Conservation (phyloP, 148 eudicot species). For the Amaranthus hypochondriacus region DNA sequence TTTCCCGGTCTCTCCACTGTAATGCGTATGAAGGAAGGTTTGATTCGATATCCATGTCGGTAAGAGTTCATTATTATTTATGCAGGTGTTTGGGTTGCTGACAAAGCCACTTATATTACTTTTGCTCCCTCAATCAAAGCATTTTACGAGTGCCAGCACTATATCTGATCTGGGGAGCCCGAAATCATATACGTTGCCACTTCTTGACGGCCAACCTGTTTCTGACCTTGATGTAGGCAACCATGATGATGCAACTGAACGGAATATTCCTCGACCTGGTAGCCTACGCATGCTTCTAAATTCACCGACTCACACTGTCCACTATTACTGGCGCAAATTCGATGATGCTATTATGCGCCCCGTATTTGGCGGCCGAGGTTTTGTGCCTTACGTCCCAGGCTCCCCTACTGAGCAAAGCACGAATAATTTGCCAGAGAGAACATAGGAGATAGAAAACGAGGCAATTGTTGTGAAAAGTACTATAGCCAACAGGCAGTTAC, state of each 20-base stretch:
- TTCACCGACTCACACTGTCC: conserved; percentile 61
- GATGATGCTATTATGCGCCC: conserved; percentile 69
- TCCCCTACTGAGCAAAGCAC: conserved; percentile 43
- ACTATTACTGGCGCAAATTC: conserved; percentile 63
- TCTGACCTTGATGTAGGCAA: conserved; percentile 28
- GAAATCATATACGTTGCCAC: conserved; percentile 44
- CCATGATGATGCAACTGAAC: conserved; percentile 11
- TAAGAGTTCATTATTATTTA: background rate
- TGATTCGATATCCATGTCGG: background rate
- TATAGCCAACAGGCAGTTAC: background rate
- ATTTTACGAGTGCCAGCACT: conserved; percentile 30
- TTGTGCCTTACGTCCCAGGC: conserved; percentile 56
- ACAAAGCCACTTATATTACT: conserved; percentile 70
- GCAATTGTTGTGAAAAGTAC: too few species aligned
- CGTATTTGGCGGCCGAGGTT: conserved; percentile 73
- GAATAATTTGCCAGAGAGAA: conserved; percentile 18
- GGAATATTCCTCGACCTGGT: conserved; percentile 29
- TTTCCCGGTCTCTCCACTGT: too few species aligned
- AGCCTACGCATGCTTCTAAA: conserved; percentile 54
- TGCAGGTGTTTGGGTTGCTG: conserved; percentile 80
- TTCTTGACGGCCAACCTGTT: conserved; percentile 41
- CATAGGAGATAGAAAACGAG: conserved; percentile 9
- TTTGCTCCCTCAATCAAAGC: conserved; percentile 46
- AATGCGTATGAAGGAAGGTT: background rate
- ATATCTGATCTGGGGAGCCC: conserved; percentile 55